Evolutionary conservation across 2,329 filamentous ascomycete genomes (phyloP).

Genomic region (Hortaea werneckii): DNA sequence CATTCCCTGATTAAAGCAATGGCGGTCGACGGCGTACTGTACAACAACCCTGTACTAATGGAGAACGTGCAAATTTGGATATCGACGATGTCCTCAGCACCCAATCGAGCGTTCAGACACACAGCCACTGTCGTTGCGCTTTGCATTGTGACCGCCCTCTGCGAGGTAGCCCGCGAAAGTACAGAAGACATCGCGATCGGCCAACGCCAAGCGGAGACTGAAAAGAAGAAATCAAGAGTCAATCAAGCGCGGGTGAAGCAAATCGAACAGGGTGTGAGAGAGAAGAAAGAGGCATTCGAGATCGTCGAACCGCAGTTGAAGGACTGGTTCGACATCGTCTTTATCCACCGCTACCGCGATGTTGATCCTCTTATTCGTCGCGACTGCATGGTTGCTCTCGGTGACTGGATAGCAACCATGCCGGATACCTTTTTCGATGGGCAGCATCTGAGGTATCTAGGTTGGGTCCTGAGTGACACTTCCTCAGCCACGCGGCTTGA

Average conservation of each 20-base stretch:
- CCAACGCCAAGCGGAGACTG: conserved; percentile 67
- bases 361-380: conserved; percentile 80
- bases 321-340: conserved; percentile 85
- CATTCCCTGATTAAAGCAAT: conserved; percentile 63
- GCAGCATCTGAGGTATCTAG: conserved; percentile 81
- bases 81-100: conserved; percentile 78
- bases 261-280: conserved; percentile 60
- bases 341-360: conserved; percentile 91
- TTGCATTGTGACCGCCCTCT: conserved; percentile 67
- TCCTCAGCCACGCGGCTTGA: conserved; percentile 67
- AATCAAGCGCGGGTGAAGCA: conserved; percentile 71
- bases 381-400: conserved; percentile 78
- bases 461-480: conserved; percentile 87
- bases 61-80: conserved; percentile 89
- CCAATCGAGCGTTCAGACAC: conserved; percentile 82
- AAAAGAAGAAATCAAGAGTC: conserved; percentile 60
- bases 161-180: conserved; percentile 60
- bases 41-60: conserved; percentile 64
- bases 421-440: conserved; percentile 86
- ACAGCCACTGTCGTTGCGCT: conserved; percentile 81
- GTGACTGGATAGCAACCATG: conserved; percentile 76
- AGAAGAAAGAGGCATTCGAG: conserved; percentile 60
- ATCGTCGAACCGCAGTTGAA: conserved; percentile 62
- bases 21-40: conserved; percentile 72
- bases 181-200: conserved; percentile 63